Conservation (phyloP, 2,329 filamentous ascomycete genomes). For the Plenodomus biglobosus region DNA sequence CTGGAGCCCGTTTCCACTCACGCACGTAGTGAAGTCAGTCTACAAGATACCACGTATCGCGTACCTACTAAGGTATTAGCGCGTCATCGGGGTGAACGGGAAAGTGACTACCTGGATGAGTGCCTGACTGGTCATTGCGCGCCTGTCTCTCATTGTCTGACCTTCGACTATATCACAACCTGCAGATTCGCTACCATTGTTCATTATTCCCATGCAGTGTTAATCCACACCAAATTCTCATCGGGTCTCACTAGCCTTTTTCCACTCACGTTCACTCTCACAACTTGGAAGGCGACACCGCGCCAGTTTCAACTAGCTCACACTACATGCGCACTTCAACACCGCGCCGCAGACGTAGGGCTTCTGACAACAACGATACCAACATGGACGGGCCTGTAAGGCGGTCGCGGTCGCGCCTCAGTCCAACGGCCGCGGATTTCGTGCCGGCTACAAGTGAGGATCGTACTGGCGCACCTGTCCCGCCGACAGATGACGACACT, state of each 20-base stretch:
- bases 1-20: neutral
- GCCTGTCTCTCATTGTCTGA: neutral
- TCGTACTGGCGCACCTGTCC: neutral
- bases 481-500: neutral
- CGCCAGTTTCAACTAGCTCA: neutral
- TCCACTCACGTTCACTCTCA: neutral
- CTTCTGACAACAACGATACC: neutral
- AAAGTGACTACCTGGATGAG: neutral
- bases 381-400: neutral
- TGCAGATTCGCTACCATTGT: neutral
- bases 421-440: neutral
- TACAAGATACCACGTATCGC: neutral
- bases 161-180: neutral
- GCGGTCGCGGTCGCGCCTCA: neutral
- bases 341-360: neutral
- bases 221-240: neutral
- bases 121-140: neutral
- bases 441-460: neutral
- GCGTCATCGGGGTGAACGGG: neutral
- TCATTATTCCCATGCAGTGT: neutral
- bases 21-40: neutral
- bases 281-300: neutral
- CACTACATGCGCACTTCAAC: neutral
- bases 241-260: neutral
- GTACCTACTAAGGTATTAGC: neutral